Evolutionary conservation across 2,329 filamentous ascomycete genomes (phyloP).

Genomic region (Aspergillus ruber): DNA sequence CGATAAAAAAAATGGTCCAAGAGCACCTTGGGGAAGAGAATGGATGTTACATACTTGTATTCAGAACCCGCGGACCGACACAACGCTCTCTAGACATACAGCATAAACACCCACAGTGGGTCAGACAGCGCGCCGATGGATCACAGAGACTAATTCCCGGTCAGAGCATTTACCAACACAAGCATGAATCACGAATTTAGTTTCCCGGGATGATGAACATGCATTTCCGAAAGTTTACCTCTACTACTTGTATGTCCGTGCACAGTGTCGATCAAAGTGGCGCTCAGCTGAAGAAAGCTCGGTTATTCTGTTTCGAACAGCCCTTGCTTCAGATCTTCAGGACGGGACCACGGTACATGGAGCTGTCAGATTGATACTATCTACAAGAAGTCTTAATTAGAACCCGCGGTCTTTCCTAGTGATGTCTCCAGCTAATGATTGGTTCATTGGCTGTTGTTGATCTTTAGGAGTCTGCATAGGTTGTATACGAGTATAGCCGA

Average conservation of each 20-base stretch:
- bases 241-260: background rate
- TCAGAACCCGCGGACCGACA: background rate
- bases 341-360: background rate
- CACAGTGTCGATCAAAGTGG: background rate
- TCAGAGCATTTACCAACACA: background rate
- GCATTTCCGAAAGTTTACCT: background rate
- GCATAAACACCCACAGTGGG: background rate
- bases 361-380: background rate
- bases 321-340: background rate
- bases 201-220: background rate
- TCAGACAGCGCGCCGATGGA: background rate
- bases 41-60: background rate
- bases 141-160: too few relatives aligned
- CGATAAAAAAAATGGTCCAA: background rate
- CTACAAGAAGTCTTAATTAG: background rate
- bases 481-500: background rate
- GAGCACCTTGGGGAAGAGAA: background rate
- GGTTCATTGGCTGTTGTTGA: background rate
- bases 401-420: background rate
- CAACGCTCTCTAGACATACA: background rate
- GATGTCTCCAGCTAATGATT: background rate
- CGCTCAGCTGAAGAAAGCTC: background rate
- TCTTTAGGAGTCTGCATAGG: background rate
- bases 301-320: background rate
- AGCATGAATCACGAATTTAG: background rate